These are phyloP conservation scores for Aspergillus puulaauensis DNA, from an alignment of 2,329 filamentous ascomycete genomes.

Conservation along the genomic window DNA sequence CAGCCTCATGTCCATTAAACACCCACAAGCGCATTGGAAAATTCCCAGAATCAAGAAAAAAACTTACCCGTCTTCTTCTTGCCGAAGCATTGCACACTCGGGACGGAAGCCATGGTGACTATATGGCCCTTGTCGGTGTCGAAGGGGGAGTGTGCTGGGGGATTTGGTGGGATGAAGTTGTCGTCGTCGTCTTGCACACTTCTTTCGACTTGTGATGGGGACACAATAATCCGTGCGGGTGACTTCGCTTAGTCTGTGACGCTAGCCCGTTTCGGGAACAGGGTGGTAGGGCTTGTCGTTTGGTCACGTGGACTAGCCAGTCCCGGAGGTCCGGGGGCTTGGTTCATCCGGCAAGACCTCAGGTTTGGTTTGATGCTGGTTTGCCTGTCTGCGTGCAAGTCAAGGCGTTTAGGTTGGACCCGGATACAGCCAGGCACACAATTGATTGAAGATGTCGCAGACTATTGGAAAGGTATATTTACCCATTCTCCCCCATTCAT, in stretches of 20 bases:
- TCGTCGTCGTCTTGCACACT: slow-evolving; percentile 35
- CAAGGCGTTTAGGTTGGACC: background rate
- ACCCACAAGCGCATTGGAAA: background rate
- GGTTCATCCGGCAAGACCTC: background rate
- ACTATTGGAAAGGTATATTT: slow-evolving; percentile 43
- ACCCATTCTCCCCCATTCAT: background rate
- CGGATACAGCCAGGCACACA: background rate
- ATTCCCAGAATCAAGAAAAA: slow-evolving; percentile 3
- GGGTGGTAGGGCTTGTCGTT: slow-evolving; percentile 30
- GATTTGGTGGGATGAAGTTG: slow-evolving; percentile 27
- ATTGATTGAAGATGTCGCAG: slow-evolving; percentile 39
- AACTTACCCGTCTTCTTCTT: slow-evolving; percentile 79
- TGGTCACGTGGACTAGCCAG: slow-evolving; percentile 27
- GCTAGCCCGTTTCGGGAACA: slow-evolving; percentile 20
- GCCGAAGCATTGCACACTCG: slow-evolving; percentile 97
- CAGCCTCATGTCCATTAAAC: slow-evolving; percentile 9
- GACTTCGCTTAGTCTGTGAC: slow-evolving; percentile 40
- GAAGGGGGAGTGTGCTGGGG: slow-evolving; percentile 35
- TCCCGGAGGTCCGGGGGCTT: background rate
- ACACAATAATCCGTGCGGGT: slow-evolving; percentile 37
- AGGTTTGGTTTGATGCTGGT: background rate
- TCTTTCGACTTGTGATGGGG: slow-evolving; percentile 28
- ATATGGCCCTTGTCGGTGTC: slow-evolving; percentile 43
- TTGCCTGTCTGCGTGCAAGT: background rate
- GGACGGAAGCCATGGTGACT: slow-evolving; percentile 70